phyloP scores from a whole-genome alignment of 2,329 filamentous ascomycete genomes.

The Lachnellula subtilissima region DNA sequence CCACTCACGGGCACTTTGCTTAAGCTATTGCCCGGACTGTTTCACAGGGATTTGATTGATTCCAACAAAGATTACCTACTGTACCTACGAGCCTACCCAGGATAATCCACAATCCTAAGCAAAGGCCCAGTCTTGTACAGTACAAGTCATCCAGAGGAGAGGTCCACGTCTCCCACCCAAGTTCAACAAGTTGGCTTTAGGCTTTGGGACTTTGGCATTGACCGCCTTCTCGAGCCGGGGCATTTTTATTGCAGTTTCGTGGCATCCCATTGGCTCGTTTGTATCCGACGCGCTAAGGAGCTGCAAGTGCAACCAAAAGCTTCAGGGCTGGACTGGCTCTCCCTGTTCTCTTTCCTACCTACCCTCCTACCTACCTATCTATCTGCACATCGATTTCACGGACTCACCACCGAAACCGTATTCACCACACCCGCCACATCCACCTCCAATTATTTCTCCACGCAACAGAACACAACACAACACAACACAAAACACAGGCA shows the following conservation, averaged over 20 bases:
- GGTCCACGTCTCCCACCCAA: too few species aligned
- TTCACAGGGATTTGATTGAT: not conserved
- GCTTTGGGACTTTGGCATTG: too few species aligned
- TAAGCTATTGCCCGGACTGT: not conserved
- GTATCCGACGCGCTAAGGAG: not conserved
- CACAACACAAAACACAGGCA: not conserved
- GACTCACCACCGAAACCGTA: not conserved
- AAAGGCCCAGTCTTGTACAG: too few species aligned
- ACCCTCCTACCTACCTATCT: not conserved
- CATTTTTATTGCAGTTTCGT: not conserved
- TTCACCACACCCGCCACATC: not conserved
- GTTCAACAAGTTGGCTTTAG: too few species aligned
- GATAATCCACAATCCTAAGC: too few species aligned
- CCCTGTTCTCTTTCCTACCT: not conserved
- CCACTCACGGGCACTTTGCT: not conserved
- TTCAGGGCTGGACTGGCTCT: not conserved
- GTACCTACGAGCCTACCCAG: not conserved
- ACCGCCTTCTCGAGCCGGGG: too few species aligned
- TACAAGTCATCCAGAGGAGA: too few species aligned
- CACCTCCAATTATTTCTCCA: not conserved
- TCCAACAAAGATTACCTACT: not conserved
- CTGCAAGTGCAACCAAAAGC: not conserved
- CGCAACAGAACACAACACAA: not conserved
- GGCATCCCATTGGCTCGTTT: conserved; percentile 1
- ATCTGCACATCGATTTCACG: not conserved